phyloP scores from a whole-genome alignment of 148 eudicot genomes.

The Heliamphora exappendiculata region DNA sequence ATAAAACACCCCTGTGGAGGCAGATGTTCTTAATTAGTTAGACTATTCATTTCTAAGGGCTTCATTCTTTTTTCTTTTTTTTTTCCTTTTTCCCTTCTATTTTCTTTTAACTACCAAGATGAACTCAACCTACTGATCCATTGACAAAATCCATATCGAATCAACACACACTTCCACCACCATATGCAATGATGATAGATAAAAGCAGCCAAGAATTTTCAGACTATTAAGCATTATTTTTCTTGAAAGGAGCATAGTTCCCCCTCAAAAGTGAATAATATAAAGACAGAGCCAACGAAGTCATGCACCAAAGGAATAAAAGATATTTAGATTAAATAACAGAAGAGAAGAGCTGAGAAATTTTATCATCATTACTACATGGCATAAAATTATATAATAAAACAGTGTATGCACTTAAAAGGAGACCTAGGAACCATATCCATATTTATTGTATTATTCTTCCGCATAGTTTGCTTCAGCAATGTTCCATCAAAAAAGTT shows the following conservation, averaged over 20 bases:
- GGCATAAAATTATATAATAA: background rate
- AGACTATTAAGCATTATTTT: background rate
- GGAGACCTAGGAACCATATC: background rate
- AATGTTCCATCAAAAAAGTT: background rate
- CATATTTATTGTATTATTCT: background rate
- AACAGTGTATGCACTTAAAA: background rate
- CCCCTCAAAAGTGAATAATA: background rate
- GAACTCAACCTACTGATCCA: background rate
- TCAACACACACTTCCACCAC: background rate
- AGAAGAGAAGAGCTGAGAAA: background rate
- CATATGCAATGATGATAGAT: background rate
- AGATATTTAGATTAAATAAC: background rate
- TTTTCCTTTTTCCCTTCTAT: background rate
- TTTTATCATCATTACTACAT: background rate
- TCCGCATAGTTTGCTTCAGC: background rate
- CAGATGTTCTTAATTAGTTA: background rate
- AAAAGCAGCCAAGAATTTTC: background rate
- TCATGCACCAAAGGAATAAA: conserved; percentile 3
- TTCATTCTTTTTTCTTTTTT: background rate
- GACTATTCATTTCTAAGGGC: background rate
- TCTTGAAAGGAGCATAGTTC: background rate
- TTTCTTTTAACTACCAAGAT: background rate
- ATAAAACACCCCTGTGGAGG: background rate
- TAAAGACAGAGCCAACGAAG: background rate
- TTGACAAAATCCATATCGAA: background rate